Evolutionary conservation across 139 green algal genomes (phyloP).

Genomic region (Haematococcus lacustris): DNA sequence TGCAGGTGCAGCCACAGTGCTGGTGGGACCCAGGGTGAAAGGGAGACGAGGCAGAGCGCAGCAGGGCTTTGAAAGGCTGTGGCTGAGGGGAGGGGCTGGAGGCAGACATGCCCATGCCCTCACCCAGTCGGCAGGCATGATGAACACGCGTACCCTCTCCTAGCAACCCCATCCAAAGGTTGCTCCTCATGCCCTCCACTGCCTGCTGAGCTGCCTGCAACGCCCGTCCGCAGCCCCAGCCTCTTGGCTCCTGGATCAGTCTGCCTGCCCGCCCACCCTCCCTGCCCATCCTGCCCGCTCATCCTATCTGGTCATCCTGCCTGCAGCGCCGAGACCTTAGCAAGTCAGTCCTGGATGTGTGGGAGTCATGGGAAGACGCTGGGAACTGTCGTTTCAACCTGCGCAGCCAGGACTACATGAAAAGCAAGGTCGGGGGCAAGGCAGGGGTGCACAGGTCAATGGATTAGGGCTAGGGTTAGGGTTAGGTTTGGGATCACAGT

Average conservation of each 20-base stretch:
- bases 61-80: neutral
- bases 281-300: neutral
- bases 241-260: neutral
- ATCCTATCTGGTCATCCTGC: neutral
- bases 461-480: no score
- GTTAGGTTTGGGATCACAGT: no score
- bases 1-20: no score
- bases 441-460: no score
- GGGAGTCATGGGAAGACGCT: neutral
- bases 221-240: neutral
- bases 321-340: neutral
- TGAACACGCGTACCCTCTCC: neutral
- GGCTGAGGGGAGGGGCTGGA: neutral
- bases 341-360: neutral
- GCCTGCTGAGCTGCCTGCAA: neutral
- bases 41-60: neutral
- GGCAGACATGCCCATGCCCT: neutral
- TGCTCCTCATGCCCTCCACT: neutral
- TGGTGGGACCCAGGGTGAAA: neutral
- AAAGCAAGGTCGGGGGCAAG: conserved; percentile 2
- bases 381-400: neutral
- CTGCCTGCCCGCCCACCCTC: neutral
- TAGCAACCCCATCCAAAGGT: neutral
- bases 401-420: conserved; percentile 4
- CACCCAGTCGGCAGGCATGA: neutral